These are phyloP conservation scores for Cercophora samala DNA, from an alignment of 495 filamentous ascomycete species.

Conservation along the genomic window DNA sequence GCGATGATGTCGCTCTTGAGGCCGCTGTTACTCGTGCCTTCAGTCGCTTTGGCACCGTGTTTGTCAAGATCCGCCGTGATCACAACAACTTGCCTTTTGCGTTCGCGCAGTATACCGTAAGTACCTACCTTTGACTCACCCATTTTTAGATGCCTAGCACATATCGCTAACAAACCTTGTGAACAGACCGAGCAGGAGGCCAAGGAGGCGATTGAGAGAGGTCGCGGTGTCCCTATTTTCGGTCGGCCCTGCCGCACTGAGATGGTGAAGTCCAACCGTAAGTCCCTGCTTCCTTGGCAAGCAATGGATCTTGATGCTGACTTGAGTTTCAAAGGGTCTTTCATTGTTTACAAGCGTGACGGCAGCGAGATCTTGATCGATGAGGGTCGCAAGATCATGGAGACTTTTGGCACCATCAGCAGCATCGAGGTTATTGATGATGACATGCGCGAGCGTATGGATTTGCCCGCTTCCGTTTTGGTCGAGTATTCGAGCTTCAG, in stretches of 20 bases:
- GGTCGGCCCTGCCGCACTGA: conserved; percentile 60
- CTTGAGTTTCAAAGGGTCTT: conserved; percentile 39
- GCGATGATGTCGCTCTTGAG: conserved; percentile 50
- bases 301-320: conserved; percentile 15
- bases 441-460: conserved; percentile 26
- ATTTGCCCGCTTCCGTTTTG: conserved; percentile 47
- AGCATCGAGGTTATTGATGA: conserved; percentile 32
- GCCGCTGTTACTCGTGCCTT: conserved; percentile 53
- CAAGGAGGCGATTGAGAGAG: conserved; percentile 44
- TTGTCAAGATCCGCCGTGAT: conserved; percentile 62
- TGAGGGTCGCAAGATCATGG: conserved; percentile 44
- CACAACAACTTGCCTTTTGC: conserved; percentile 57
- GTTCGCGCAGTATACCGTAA: conserved; percentile 60
- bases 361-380: conserved; percentile 39
- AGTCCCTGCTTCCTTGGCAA: conserved; percentile 23
- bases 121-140: conserved; percentile 22
- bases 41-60: conserved; percentile 51
- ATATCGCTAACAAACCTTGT: conserved; percentile 18
- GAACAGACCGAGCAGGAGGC: conserved; percentile 45
- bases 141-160: not conserved
- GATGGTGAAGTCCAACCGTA: conserved; percentile 54
- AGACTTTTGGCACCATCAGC: conserved; percentile 38
- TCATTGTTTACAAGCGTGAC: conserved; percentile 44
- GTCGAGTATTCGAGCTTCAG: conserved; percentile 51
- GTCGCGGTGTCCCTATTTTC: conserved; percentile 46